Percentiles rank a stretch among this genome's conserved stretches.
Conservation (phyloP, 176 grass and related monocot genomes). For the Bolboschoenus planiculmis region DNA sequence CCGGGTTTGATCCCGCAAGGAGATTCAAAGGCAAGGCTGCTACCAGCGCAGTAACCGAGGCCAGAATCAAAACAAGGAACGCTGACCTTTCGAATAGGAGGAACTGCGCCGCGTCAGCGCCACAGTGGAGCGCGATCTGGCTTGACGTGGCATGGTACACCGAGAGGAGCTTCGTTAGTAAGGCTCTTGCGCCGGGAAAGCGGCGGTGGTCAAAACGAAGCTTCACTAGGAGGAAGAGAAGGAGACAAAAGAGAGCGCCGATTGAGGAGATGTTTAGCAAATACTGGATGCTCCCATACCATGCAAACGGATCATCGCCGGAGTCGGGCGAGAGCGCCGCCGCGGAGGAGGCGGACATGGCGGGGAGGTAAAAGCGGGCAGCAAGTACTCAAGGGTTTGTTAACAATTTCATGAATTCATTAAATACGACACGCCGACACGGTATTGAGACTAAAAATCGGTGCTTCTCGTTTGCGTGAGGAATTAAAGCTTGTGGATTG, state of each 20-base stretch:
- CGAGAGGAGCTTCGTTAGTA: constrained; percentile 82
- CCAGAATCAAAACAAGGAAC: constrained; percentile 66
- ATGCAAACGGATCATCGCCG: constrained; percentile 51
- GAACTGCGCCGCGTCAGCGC: constrained; percentile 95
- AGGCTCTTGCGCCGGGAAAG: constrained; percentile 81
- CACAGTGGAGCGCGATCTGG: constrained; percentile 99
- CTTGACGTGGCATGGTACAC: constrained; percentile 84
- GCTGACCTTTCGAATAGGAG: constrained; percentile 90
- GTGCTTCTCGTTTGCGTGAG: background rate
- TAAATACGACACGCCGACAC: background rate
- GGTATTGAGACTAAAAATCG: background rate
- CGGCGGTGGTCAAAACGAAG: constrained; percentile 90
- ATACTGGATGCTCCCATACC: constrained; percentile 99
- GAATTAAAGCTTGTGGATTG: background rate
- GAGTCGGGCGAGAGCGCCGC: constrained; percentile 35
- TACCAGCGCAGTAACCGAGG: constrained; percentile 34
- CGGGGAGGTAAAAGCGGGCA: background rate
- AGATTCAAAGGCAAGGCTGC: constrained; percentile 75
- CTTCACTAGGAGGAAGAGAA: constrained; percentile 92
- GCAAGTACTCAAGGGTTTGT: background rate
- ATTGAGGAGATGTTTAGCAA: constrained; percentile 92
- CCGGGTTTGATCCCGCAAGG: constrained; percentile 51
- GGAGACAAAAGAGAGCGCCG: constrained; percentile 70
- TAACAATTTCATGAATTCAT: background rate
- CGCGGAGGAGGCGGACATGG: constrained; percentile 9